Evolutionary conservation across 169 alveolate species (phyloP).

Genomic region (Perkinsus olseni): DNA sequence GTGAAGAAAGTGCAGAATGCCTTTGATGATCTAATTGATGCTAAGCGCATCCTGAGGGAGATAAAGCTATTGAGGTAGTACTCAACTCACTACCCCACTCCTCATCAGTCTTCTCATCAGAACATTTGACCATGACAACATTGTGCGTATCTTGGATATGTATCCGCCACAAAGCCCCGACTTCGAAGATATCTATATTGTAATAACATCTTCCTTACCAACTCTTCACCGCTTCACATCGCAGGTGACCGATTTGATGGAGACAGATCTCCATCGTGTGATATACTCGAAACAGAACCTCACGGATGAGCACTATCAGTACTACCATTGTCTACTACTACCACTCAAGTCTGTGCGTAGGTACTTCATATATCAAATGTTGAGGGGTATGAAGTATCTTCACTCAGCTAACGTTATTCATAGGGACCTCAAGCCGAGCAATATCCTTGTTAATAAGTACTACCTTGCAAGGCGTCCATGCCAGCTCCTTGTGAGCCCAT

Average conservation of each 20-base stretch:
- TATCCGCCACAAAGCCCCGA: conserved; percentile 62
- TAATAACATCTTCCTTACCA: conserved; percentile 7
- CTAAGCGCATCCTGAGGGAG: conserved; percentile 76
- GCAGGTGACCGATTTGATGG: conserved; percentile 72
- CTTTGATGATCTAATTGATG: conserved; percentile 74
- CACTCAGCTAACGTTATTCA: conserved; percentile 92
- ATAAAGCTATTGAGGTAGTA: conserved; percentile 58
- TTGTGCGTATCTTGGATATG: conserved; percentile 54
- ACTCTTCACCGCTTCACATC: background rate
- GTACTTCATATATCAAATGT: conserved; percentile 64
- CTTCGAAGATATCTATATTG: conserved; percentile 69
- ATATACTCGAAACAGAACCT: conserved; percentile 75
- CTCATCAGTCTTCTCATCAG: conserved; percentile 12
- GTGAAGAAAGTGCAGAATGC: conserved; percentile 74
- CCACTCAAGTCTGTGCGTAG: background rate
- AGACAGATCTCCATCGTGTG: conserved; percentile 80
- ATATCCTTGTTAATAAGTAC: conserved; percentile 83
- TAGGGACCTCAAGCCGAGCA: conserved; percentile 97
- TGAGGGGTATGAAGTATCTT: conserved; percentile 78
- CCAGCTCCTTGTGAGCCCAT: background rate
- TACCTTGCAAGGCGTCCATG: background rate
- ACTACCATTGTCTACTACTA: conserved; percentile 55
- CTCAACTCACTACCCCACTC: conserved; percentile 37
- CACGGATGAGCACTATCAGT: conserved; percentile 79
- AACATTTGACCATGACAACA: conserved; percentile 70